Percentiles rank a stretch among this genome's conserved stretches.
Evolutionary conservation across 257 asterid species (phyloP).

Genomic region (Capsicum chinense): DNA sequence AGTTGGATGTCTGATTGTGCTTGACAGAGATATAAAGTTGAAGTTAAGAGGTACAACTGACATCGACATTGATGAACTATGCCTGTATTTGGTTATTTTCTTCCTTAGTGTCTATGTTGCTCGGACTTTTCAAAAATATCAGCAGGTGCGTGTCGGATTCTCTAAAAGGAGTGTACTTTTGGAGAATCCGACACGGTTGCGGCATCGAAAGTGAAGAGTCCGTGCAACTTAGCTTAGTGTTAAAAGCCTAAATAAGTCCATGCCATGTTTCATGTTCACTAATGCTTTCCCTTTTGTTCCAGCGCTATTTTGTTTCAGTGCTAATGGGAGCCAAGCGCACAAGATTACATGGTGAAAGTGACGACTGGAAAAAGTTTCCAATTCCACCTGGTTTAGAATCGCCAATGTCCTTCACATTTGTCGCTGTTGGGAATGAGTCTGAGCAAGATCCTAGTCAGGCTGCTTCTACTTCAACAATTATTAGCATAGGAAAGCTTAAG

Average conservation of each 20-base stretch:
- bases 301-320: slow-evolving; percentile 20
- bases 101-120: not conserved
- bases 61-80: not conserved
- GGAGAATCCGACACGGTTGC: too few species aligned
- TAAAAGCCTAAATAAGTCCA: not conserved
- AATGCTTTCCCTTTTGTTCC: not conserved
- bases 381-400: slow-evolving; percentile 90
- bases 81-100: slow-evolving; percentile 2
- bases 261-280: not conserved
- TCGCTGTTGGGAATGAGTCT: slow-evolving; percentile 23
- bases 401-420: slow-evolving; percentile 55
- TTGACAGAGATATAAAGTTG: slow-evolving; percentile 3
- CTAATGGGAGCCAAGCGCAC: slow-evolving; percentile 52
- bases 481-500: slow-evolving; percentile 49
- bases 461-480: slow-evolving; percentile 36
- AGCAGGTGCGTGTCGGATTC: too few species aligned
- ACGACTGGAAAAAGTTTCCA: slow-evolving; percentile 35
- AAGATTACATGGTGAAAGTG: slow-evolving; percentile 26
- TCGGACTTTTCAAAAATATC: too few species aligned
- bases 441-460: slow-evolving; percentile 32
- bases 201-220: too few species aligned
- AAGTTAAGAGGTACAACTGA: slow-evolving; percentile 7
- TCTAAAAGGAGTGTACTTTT: too few species aligned
- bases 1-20: not conserved
- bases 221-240: too few species aligned